These are phyloP conservation scores for Phytophthora europaea DNA, from an alignment of 352 stramenopile species.

Conservation along the genomic window DNA sequence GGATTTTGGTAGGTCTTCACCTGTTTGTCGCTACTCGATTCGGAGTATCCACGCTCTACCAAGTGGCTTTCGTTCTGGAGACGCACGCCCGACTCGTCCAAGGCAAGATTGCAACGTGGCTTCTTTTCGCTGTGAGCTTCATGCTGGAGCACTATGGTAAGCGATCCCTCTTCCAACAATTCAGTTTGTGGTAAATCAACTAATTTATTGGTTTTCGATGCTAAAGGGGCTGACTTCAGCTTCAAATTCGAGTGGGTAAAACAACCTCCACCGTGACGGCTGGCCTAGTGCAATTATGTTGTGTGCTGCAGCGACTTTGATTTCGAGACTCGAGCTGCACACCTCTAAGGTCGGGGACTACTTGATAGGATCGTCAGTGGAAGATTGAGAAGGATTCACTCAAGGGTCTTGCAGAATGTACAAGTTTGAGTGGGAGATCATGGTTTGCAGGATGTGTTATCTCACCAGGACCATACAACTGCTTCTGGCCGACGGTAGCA, in stretches of 20 bases:
- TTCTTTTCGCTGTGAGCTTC: slow-evolving; percentile 38
- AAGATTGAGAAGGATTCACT: too few relatives aligned
- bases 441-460: too few relatives aligned
- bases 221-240: slow-evolving; percentile 17
- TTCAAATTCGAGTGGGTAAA: slow-evolving; percentile 9
- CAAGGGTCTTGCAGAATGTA: too few relatives aligned
- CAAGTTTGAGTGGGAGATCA: too few relatives aligned
- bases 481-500: too few relatives aligned
- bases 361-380: too few relatives aligned
- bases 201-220: not conserved
- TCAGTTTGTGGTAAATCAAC: not conserved
- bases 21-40: slow-evolving; percentile 39
- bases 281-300: too few relatives aligned
- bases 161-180: not conserved
- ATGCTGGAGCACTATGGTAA: slow-evolving; percentile 44
- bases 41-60: slow-evolving; percentile 44
- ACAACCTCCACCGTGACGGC: too few relatives aligned
- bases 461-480: too few relatives aligned
- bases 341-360: too few relatives aligned
- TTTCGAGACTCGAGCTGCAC: too few relatives aligned
- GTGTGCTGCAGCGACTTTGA: too few relatives aligned
- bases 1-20: slow-evolving; percentile 27
- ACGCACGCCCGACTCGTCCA: slow-evolving; percentile 52
- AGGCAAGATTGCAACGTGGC: slow-evolving; percentile 47
- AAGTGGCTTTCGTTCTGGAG: slow-evolving; percentile 64